Percentiles rank a stretch among this genome's conserved stretches.
Evolutionary conservation across 2,329 filamentous ascomycete species (phyloP).

Genomic region (Neopestalotiopsis sp.): DNA sequence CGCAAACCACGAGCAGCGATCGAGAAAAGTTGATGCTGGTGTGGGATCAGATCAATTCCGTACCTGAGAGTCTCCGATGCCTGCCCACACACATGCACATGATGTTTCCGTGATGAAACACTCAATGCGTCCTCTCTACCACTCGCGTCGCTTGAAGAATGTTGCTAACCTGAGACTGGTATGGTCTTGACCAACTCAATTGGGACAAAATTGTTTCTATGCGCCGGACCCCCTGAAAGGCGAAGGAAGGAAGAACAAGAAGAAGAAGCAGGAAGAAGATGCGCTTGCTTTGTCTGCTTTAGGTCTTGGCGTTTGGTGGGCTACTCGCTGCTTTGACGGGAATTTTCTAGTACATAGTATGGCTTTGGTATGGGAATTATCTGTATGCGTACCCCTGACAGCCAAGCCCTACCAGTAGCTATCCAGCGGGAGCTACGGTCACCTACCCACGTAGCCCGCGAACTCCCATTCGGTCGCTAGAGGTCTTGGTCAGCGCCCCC

Average conservation of each 20-base stretch:
- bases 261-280: not conserved
- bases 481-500: conserved; percentile 1
- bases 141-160: not conserved
- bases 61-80: not conserved
- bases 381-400: conserved; percentile 8
- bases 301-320: not conserved
- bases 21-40: not conserved
- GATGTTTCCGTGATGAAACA: conserved; percentile 10
- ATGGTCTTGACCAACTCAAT: not conserved
- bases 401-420: conserved; percentile 6
- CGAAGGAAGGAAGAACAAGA: not conserved
- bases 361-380: not conserved
- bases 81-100: not conserved
- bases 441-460: conserved; percentile 7
- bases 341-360: no score
- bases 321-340: not conserved
- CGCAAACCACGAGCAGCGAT: not conserved
- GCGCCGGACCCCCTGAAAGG: not conserved
- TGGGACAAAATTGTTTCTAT: not conserved
- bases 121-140: not conserved
- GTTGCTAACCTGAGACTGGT: conserved; percentile 12
- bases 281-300: not conserved
- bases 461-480: conserved; percentile 7
- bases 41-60: no score
- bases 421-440: conserved; percentile 12